Evolutionary conservation across 1,284 basidiomycete genomes (phyloP).

Genomic region (Ganoderma meredithae): DNA sequence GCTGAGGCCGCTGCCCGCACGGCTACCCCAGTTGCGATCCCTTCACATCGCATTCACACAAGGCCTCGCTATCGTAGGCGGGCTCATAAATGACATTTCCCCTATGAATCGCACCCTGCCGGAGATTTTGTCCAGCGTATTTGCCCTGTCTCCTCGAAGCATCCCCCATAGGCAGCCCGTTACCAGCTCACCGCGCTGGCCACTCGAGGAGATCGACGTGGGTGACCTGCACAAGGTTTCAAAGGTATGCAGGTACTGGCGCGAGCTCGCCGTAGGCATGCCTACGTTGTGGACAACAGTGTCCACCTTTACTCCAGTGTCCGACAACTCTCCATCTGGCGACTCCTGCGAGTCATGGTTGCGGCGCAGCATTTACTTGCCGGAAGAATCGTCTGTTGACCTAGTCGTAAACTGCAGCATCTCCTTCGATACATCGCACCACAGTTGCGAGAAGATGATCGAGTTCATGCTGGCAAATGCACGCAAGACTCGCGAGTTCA

Average conservation of each 20-base stretch:
- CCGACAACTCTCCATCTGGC: neutral
- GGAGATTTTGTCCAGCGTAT: neutral
- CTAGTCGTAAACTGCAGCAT: neutral
- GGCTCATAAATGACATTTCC: neutral
- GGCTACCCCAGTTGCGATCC: neutral
- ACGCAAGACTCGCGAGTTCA: neutral
- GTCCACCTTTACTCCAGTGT: neutral
- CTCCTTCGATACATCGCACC: neutral
- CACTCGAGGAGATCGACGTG: neutral
- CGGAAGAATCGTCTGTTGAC: neutral
- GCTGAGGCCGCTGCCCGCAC: neutral
- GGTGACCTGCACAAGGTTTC: neutral
- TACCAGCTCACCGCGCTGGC: neutral
- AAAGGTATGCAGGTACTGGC: slow-evolving; percentile 4
- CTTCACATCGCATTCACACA: neutral
- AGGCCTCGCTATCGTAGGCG: neutral
- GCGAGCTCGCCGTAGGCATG: neutral
- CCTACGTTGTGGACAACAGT: neutral
- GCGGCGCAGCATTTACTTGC: neutral
- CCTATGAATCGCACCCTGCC: neutral
- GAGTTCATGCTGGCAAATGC: neutral
- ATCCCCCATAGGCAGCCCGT: neutral
- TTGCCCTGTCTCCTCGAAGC: neutral
- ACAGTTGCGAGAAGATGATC: neutral
- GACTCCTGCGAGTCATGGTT: neutral